Evolutionary conservation across 495 filamentous ascomycete species (phyloP), one percentile per base, ranked within the genome.

Genomic region (Letharia columbiana): DNA sequence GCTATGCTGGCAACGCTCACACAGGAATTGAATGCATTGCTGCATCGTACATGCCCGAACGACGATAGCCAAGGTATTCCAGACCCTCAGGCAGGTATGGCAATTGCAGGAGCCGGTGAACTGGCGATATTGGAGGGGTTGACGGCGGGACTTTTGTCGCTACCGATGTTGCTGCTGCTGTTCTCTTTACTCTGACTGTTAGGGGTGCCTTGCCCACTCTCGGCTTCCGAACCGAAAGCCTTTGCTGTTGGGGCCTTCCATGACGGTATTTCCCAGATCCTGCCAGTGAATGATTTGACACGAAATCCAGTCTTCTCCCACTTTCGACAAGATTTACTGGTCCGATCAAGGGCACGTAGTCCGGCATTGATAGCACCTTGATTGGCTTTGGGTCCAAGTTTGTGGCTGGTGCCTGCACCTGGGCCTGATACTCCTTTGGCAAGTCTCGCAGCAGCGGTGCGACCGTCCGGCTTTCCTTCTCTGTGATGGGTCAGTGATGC

Each of bases 361-460:
- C 91, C 89, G 60, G 95, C 94, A 73, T 98, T 98, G 80, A 98
- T 98, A 64, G 93, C 93, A 65, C 94, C 94, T 71, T 94, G 91
- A 76, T 98, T 98, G 54, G 94, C 93, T 78, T 98, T 98, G 61
- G 94, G 94, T 15, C 93, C 93, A 31, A 98, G 88, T 74, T 94
- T 95, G 72, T 91, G 90, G 52, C 82, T 74, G 28, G 81, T 62
- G 71, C 61, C 37, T 74, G 54, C 18, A 73, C 71, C 64, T 28
- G 59, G 15, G 57, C 72, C 73, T 23, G 75, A 68, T 45, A 68
- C 65, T 72, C 69, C 63, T 23, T 71, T 62, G 40, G 64, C 52
- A 35, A 66, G 61, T 57, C 67, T 70, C 40, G 68, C 68, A 40
- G 50, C 64, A 41, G 62, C 64, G 54, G 66, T 67, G 65, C 79